Evolutionary conservation across 2,329 filamentous ascomycete species (phyloP), one percentile per base, ranked within the genome.

Genomic region (Cordyceps javanica): DNA sequence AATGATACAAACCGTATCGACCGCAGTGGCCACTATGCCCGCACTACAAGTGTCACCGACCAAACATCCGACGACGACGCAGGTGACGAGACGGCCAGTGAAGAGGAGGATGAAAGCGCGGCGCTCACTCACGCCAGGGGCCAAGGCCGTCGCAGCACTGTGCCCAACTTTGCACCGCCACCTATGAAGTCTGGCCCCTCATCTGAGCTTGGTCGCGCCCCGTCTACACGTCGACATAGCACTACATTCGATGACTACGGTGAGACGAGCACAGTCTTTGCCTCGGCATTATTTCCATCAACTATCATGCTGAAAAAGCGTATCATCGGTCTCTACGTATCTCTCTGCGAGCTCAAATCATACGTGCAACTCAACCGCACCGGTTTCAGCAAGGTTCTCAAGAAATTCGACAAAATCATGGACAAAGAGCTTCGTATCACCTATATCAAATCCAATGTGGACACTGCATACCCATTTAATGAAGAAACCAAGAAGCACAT

Each of bases 381-480:
- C 0, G 94, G 94, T 13, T 99, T 99, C 74, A 85, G 87, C 67
- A 99, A 99, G 74, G 92, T 96, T 0, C 76, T 97, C 64, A 99
- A 99, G 75, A 99, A 99, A 73, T 99, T 94, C 68, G 94, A 99
- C 79, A 99, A 99, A 78, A 97, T 89, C 58, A 75, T 96, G 59
- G 88, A 97, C 71, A 87, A 87, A 62, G 87, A 87, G 65, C 77
- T 97, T 57, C 91, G 93, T 63, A 77, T 82, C 14, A 77, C 80
- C 46, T 99, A 96, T 70, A 85, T 97, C 72, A 80, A 83, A 57
- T 75, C 83, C 32, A 79, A 82, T 36, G 91, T 99, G 55, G 84
- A 89, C 59, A 78, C 86, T 1, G 89, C 92, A 0, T 90, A 94
- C 65, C 88, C 91, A 1, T 99, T 99, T 74, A 82, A 82, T 50